Evolutionary conservation across 768 basidiomycete species (phyloP).

Genomic region (Collybia mongolica): DNA sequence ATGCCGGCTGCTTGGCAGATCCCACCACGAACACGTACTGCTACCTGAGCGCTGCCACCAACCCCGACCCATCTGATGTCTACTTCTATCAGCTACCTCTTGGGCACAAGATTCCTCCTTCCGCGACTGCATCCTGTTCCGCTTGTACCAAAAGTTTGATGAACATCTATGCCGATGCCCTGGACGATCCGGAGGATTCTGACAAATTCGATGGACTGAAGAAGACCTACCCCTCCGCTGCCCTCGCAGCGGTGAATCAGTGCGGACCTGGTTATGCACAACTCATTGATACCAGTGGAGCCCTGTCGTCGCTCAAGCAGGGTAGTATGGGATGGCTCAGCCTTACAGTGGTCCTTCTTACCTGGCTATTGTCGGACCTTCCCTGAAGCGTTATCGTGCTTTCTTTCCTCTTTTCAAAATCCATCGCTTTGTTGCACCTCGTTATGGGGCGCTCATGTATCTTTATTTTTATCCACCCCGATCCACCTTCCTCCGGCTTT

Average conservation of each 20-base stretch:
- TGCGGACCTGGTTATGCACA: slow-evolving; percentile 55
- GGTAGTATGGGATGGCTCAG: not conserved
- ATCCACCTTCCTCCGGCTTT: not conserved
- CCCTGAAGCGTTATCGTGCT: not conserved
- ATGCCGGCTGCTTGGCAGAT: slow-evolving; percentile 59
- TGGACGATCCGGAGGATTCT: slow-evolving; percentile 26
- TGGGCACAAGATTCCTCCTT: slow-evolving; percentile 51
- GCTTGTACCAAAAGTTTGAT: slow-evolving; percentile 62
- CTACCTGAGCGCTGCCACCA: slow-evolving; percentile 62
- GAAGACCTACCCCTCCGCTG: slow-evolving; percentile 49
- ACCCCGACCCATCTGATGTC: slow-evolving; percentile 60
- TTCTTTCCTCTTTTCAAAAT: too few relatives aligned
- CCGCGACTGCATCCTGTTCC: slow-evolving; percentile 55
- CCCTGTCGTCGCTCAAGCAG: slow-evolving; percentile 1
- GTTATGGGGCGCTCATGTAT: too few relatives aligned
- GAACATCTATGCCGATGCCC: slow-evolving; percentile 46
- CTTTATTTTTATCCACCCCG: too few relatives aligned
- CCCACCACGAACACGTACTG: slow-evolving; percentile 66
- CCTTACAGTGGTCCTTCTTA: not conserved
- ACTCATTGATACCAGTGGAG: slow-evolving; percentile 11
- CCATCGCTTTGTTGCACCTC: too few relatives aligned
- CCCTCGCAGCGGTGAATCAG: slow-evolving; percentile 37
- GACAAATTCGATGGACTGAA: slow-evolving; percentile 25
- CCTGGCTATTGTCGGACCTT: not conserved
- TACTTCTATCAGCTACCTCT: slow-evolving; percentile 73